These are phyloP conservation scores for Fusarium virguliforme DNA, from an alignment of 2,329 filamentous ascomycete species.

Conservation along the genomic window DNA sequence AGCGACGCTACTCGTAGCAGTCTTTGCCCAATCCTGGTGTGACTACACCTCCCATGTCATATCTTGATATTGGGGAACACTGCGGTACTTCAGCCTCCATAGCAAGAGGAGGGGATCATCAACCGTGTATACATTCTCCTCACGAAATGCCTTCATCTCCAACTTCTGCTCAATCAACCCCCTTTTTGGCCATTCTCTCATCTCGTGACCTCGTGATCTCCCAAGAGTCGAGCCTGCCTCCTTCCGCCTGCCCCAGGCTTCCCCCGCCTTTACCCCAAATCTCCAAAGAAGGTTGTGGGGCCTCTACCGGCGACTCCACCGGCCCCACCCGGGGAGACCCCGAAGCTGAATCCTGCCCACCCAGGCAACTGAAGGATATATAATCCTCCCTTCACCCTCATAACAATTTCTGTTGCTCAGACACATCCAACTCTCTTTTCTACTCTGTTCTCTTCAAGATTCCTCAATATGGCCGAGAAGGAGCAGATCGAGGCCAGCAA, in stretches of 20 bases:
- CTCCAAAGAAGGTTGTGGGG: conserved; percentile 12
- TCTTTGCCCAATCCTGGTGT: conserved; percentile 13
- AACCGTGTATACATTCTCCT: not conserved
- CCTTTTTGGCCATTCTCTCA: not conserved
- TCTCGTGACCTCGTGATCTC: not conserved
- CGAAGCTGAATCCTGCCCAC: conserved; percentile 7
- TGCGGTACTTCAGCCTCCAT: not conserved
- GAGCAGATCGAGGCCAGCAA: conserved; percentile 34
- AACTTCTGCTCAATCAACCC: not conserved
- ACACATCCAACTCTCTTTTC: not conserved
- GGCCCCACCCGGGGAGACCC: conserved; percentile 8
- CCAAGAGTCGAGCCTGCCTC: conserved; percentile 15
- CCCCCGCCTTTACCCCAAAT: conserved; percentile 41
- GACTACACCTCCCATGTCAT: conserved; percentile 23
- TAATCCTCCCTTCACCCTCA: conserved; percentile 1
- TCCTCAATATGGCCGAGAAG: conserved; percentile 39
- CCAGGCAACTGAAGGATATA: conserved; percentile 26
- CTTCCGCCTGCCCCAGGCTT: conserved; percentile 25
- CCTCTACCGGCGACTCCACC: conserved; percentile 11
- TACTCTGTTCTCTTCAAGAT: not conserved
- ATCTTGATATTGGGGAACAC: conserved; percentile 19
- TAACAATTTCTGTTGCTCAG: not conserved
- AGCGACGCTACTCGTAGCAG: conserved; percentile 20
- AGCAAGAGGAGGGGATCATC: not conserved
- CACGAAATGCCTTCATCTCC: not conserved